A percentile compares a stretch with the other conserved stretches of the same genome.
phyloP scores from a whole-genome alignment of 2,329 filamentous ascomycete genomes.

The Claviceps sp. region DNA sequence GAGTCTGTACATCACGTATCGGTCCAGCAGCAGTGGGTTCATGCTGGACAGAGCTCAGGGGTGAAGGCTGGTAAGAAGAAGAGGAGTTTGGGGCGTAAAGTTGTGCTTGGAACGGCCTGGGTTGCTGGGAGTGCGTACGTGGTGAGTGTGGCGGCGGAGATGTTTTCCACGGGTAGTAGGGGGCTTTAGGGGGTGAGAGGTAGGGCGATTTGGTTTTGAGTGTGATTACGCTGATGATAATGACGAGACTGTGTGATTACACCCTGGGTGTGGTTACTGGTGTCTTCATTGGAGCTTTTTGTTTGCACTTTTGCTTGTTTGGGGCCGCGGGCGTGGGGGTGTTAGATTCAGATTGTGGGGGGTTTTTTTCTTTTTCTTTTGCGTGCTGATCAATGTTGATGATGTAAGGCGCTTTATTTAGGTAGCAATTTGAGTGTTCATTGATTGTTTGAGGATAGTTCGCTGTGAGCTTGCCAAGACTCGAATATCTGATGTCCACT shows the following conservation, averaged over 20 bases:
- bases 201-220: neutral
- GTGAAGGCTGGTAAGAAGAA: constrained; percentile 26
- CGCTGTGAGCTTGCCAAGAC: too few relatives aligned
- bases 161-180: constrained; percentile 34
- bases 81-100: constrained; percentile 30
- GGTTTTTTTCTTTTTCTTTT: too few relatives aligned
- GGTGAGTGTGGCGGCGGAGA: constrained; percentile 44
- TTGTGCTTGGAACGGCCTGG: constrained; percentile 39
- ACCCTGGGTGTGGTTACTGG: too few relatives aligned
- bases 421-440: neutral
- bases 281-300: too few relatives aligned
- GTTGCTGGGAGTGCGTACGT: constrained; percentile 43
- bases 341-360: too few relatives aligned
- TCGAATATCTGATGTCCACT: too few relatives aligned
- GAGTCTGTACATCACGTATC: constrained; percentile 40
- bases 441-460: neutral
- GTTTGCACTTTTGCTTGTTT: too few relatives aligned
- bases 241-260: too few relatives aligned
- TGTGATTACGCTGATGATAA: too few relatives aligned
- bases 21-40: constrained; percentile 25
- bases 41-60: constrained; percentile 12
- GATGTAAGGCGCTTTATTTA: neutral
- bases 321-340: too few relatives aligned
- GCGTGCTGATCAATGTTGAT: too few relatives aligned
- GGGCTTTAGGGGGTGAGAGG: neutral